Conservation (phyloP, 1,284 basidiomycete species). For the Ganoderma leucocontextum region DNA sequence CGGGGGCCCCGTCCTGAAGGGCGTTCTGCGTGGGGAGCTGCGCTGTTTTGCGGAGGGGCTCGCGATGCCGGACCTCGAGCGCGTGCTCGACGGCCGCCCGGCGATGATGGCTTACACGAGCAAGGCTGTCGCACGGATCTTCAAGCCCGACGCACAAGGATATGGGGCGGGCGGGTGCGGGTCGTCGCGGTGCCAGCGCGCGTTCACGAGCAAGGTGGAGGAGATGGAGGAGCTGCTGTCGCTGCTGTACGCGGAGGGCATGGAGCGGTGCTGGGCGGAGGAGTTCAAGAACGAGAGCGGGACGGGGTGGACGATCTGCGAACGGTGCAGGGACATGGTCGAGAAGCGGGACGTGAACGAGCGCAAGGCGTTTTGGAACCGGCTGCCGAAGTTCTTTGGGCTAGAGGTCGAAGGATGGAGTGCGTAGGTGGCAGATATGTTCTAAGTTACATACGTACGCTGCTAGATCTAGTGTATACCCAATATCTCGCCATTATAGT, state of each 20-base stretch:
- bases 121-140: slow-evolving; percentile 20
- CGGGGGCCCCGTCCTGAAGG: slow-evolving; percentile 7
- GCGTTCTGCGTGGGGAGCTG: slow-evolving; percentile 15
- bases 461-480: background rate
- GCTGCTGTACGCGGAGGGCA: background rate
- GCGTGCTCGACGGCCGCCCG: slow-evolving; percentile 16
- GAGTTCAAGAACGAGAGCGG: slow-evolving; percentile 5
- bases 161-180: too few relatives aligned
- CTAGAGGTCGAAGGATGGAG: slow-evolving; percentile 13
- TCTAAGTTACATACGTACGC: background rate
- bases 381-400: slow-evolving; percentile 6
- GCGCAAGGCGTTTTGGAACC: slow-evolving; percentile 11
- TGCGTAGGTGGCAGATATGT: background rate
- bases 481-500: background rate
- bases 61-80: slow-evolving; percentile 9
- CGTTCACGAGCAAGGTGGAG: slow-evolving; percentile 7
- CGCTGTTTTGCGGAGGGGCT: slow-evolving; percentile 6
- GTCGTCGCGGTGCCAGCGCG: slow-evolving; percentile 9
- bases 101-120: slow-evolving; percentile 4
- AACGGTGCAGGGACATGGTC: slow-evolving; percentile 15
- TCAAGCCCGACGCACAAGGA: slow-evolving; percentile 11
- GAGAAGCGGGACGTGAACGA: slow-evolving; percentile 12
- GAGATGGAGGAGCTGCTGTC: slow-evolving; percentile 7
- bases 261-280: background rate
- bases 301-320: slow-evolving; percentile 7